Conservation (phyloP, 2,329 filamentous ascomycete genomes). For the Clonostachys rosea region DNA sequence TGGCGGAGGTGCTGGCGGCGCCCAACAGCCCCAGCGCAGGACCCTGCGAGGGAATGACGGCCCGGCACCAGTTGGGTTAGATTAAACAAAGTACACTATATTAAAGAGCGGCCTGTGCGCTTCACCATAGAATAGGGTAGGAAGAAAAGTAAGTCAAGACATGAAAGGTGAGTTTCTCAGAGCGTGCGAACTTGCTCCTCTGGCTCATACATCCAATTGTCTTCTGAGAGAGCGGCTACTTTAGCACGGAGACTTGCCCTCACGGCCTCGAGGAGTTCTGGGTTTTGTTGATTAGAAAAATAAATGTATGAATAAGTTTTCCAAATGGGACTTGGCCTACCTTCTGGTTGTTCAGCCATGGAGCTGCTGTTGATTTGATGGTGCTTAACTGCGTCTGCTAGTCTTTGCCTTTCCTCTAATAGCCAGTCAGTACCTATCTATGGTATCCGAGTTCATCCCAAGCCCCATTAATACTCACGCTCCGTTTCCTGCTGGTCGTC, state of each 20-base stretch:
- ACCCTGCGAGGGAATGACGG: constrained; percentile 38
- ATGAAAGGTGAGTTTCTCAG: constrained; percentile 2
- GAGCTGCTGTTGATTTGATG: constrained; percentile 51
- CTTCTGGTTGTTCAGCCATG: constrained; percentile 59
- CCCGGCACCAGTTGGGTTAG: constrained; percentile 54
- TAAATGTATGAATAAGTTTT: neutral
- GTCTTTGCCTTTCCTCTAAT: constrained; percentile 52
- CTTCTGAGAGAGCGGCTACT: constrained; percentile 69
- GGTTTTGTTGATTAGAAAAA: neutral
- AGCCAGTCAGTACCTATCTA: neutral
- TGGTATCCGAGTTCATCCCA: neutral
- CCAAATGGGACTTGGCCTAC: constrained; percentile 30
- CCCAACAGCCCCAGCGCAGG: constrained; percentile 23
- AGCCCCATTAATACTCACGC: constrained; percentile 28
- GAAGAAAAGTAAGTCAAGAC: neutral
- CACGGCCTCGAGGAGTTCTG: constrained; percentile 67
- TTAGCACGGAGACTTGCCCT: constrained; percentile 67
- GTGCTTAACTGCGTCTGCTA: constrained; percentile 58
- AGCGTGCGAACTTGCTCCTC: constrained; percentile 46
- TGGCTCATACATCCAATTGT: constrained; percentile 87
- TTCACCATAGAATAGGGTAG: constrained; percentile 14
- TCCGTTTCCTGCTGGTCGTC: constrained; percentile 56
- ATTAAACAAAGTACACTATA: constrained; percentile 29
- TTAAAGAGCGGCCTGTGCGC: constrained; percentile 4
- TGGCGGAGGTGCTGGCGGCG: constrained; percentile 60